Conservation (phyloP, 352 stramenopile genomes). For the Phytophthora colocasiae region DNA sequence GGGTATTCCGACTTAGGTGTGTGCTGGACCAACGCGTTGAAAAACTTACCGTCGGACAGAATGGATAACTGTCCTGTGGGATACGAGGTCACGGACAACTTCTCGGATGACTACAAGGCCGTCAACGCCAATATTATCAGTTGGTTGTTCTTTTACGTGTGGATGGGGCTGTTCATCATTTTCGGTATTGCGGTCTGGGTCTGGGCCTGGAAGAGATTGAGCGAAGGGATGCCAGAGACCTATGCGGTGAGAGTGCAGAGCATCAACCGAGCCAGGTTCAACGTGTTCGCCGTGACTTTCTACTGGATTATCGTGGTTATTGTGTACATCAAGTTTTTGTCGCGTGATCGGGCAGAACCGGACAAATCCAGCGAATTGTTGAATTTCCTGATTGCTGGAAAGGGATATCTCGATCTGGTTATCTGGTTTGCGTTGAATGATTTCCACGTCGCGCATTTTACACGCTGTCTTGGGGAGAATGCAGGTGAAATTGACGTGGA, state of each 20-base stretch:
- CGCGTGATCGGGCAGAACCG: slow-evolving; percentile 56
- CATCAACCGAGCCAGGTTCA: slow-evolving; percentile 90
- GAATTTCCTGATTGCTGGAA: slow-evolving; percentile 89
- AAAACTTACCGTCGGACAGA: slow-evolving; percentile 56
- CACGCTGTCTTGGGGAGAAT: slow-evolving; percentile 61
- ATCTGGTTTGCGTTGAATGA: slow-evolving; percentile 92
- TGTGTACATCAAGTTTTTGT: slow-evolving; percentile 86
- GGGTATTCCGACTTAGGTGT: slow-evolving; percentile 88
- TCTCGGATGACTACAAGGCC: slow-evolving; percentile 66
- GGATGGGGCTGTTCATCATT: slow-evolving; percentile 86
- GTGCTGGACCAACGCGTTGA: slow-evolving; percentile 89
- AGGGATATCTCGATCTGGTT: slow-evolving; percentile 89
- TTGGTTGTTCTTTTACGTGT: slow-evolving; percentile 90
- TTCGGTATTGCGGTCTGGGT: slow-evolving; percentile 86
- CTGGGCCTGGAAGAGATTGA: slow-evolving; percentile 87
- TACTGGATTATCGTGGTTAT: slow-evolving; percentile 87
- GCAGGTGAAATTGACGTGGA: slow-evolving; percentile 79
- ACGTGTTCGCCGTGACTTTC: slow-evolving; percentile 88
- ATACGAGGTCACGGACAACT: slow-evolving; percentile 72
- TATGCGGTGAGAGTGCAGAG: slow-evolving; percentile 87
- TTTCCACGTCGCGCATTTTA: slow-evolving; percentile 83
- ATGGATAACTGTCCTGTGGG: slow-evolving; percentile 32
- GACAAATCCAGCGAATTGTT: slow-evolving; percentile 77
- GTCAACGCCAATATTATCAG: slow-evolving; percentile 90
- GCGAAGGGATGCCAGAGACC: slow-evolving; percentile 88